Evolutionary conservation across 2,329 filamentous ascomycete species (phyloP).

Genomic region (Biscogniauxia sp.): DNA sequence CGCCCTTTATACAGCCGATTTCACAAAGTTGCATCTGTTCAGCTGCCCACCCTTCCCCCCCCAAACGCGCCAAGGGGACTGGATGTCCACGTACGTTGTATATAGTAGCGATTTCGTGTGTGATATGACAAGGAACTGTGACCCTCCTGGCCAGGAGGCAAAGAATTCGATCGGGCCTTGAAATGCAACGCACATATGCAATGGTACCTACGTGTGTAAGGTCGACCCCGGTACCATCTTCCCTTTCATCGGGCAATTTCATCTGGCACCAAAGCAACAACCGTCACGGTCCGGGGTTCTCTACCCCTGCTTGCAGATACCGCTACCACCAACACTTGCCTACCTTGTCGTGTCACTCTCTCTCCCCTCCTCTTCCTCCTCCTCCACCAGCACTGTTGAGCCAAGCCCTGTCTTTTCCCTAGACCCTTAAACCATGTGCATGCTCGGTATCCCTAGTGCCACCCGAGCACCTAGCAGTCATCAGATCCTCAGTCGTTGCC

Average conservation of each 20-base stretch:
- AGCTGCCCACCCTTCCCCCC: not conserved
- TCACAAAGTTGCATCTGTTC: not conserved
- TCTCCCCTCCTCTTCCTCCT: not conserved
- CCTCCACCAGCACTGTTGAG: constrained; percentile 3
- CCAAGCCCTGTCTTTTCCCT: constrained; percentile 6
- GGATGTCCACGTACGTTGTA: not conserved
- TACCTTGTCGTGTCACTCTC: constrained; percentile 26
- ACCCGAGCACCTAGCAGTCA: constrained; percentile 24
- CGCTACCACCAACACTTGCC: constrained; percentile 5
- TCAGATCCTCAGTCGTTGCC: constrained; percentile 18
- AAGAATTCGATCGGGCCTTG: constrained; percentile 20
- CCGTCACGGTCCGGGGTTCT: constrained; percentile 33
- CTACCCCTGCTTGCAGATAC: constrained; percentile 25
- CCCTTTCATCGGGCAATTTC: constrained; percentile 43
- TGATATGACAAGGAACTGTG: constrained; percentile 1
- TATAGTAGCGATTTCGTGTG: not conserved
- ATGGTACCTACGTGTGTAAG: constrained; percentile 31
- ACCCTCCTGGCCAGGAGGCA: not conserved
- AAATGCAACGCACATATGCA: constrained; percentile 26
- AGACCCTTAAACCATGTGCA: constrained; percentile 35
- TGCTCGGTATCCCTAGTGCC: constrained; percentile 25
- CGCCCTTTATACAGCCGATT: not conserved
- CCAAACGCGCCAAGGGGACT: not conserved
- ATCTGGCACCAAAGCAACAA: constrained; percentile 39
- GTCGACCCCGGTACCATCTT: constrained; percentile 31